Evolutionary conservation across 257 asterid species (phyloP).

Genomic region (Scutellaria minor): DNA sequence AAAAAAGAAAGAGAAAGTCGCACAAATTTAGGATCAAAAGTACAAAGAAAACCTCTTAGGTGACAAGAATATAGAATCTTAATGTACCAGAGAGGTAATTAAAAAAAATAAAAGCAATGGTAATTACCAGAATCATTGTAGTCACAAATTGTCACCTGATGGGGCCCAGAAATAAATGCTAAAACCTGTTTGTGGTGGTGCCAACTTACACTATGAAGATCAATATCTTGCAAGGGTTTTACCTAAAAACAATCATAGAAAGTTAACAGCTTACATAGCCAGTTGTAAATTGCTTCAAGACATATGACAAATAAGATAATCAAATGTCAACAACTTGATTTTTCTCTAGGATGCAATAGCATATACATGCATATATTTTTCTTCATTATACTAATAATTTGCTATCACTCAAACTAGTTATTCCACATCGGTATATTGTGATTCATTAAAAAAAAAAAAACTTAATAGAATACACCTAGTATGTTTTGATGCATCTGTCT

Average conservation of each 20-base stretch:
- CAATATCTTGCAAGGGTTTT: slow-evolving; percentile 62
- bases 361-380: background rate
- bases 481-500: background rate
- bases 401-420: background rate
- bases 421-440: slow-evolving; percentile 11
- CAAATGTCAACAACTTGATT: slow-evolving; percentile 6
- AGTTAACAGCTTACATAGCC: slow-evolving; percentile 1
- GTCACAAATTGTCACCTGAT: slow-evolving; percentile 79
- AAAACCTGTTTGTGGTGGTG: slow-evolving; percentile 75
- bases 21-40: background rate
- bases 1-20: slow-evolving; percentile 10
- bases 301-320: slow-evolving; percentile 6
- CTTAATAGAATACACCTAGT: slow-evolving; percentile 1
- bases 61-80: slow-evolving; percentile 21
- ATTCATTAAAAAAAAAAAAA: slow-evolving; percentile 5
- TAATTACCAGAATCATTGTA: slow-evolving; percentile 77
- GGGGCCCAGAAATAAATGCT: slow-evolving; percentile 83
- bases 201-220: slow-evolving; percentile 82
- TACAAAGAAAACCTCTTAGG: slow-evolving; percentile 21
- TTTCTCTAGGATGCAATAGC: background rate
- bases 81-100: slow-evolving; percentile 14
- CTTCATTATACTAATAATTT: slow-evolving; percentile 1
- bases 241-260: slow-evolving; percentile 51
- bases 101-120: slow-evolving; percentile 29
- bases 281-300: background rate